Conservation (phyloP, 139 green algal genomes). For the Monoraphidium neglectum region DNA sequence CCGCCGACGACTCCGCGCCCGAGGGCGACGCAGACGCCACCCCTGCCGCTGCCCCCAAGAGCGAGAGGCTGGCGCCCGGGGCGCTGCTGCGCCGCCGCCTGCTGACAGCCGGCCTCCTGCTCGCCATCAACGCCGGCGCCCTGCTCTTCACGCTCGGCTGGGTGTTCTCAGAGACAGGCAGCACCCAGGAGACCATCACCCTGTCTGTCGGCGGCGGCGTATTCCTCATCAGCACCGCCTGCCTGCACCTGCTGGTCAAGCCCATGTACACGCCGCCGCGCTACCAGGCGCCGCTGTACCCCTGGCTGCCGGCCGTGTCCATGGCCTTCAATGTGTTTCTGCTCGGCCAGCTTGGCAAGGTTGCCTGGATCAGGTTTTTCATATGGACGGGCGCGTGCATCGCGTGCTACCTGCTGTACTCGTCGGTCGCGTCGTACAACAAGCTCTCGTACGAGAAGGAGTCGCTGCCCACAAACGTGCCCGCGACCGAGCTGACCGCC, state of each 20-base stretch:
- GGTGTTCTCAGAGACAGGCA: too few relatives aligned
- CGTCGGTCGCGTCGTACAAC: neutral
- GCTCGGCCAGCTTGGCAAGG: slow-evolving; percentile 24
- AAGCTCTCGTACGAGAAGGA: too few relatives aligned
- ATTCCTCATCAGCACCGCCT: neutral
- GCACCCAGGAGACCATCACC: too few relatives aligned
- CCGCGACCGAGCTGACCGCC: too few relatives aligned
- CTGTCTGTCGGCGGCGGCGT: too few relatives aligned
- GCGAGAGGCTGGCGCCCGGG: neutral
- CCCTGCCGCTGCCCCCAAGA: too few relatives aligned
- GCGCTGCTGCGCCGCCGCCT: neutral
- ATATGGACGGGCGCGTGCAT: slow-evolving; percentile 34
- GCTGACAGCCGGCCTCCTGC: neutral
- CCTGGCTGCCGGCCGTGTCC: slow-evolving; percentile 23
- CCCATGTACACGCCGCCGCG: slow-evolving; percentile 14
- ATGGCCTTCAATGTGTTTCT: slow-evolving; percentile 42
- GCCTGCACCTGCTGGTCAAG: slow-evolving; percentile 26
- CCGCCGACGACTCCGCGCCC: too few relatives aligned
- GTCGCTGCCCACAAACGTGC: too few relatives aligned
- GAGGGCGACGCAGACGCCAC: too few relatives aligned
- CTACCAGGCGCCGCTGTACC: slow-evolving; percentile 36
- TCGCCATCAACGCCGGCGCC: neutral
- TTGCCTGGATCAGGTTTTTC: slow-evolving; percentile 32
- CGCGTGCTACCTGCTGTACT: neutral
- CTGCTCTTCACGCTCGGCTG: too few relatives aligned